Percentiles rank a stretch among this genome's conserved stretches.
Conservation (phyloP, 345 rosid species). For the Euphorbia tirucalli region DNA sequence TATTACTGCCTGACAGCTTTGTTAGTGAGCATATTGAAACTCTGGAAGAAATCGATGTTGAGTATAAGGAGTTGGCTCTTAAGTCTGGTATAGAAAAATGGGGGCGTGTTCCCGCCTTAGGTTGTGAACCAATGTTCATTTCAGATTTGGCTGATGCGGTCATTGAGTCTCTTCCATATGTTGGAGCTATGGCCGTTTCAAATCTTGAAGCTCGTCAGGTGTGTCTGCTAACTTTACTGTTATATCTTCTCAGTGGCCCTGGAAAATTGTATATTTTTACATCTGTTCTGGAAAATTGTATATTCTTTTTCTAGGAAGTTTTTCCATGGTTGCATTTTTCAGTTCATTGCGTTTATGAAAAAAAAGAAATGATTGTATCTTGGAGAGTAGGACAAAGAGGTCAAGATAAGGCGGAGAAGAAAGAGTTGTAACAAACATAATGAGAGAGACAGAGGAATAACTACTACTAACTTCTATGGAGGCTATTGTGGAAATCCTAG, state of each 20-base stretch:
- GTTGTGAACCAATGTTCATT: constrained; percentile 90
- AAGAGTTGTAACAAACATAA: neutral
- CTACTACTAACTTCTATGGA: neutral
- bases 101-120: constrained; percentile 97
- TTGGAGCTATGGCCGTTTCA: constrained; percentile 97
- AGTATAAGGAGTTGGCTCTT: constrained; percentile 90
- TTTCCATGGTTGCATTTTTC: neutral
- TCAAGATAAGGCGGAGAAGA: neutral
- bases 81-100: constrained; percentile 87
- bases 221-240: constrained; percentile 5
- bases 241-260: neutral
- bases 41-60: constrained; percentile 96
- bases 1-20: constrained; percentile 51
- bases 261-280: neutral
- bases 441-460: neutral
- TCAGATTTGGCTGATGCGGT: constrained; percentile 98
- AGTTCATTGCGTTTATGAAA: neutral
- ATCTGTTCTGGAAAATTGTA: neutral
- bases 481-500: neutral
- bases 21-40: constrained; percentile 99
- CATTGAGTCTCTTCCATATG: constrained; percentile 94
- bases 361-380: neutral
- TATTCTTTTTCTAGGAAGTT: neutral
- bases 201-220: constrained; percentile 99
- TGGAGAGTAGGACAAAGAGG: neutral